phyloP scores from a whole-genome alignment of 345 rosid species.

The Gynandropsis gynandra region DNA sequence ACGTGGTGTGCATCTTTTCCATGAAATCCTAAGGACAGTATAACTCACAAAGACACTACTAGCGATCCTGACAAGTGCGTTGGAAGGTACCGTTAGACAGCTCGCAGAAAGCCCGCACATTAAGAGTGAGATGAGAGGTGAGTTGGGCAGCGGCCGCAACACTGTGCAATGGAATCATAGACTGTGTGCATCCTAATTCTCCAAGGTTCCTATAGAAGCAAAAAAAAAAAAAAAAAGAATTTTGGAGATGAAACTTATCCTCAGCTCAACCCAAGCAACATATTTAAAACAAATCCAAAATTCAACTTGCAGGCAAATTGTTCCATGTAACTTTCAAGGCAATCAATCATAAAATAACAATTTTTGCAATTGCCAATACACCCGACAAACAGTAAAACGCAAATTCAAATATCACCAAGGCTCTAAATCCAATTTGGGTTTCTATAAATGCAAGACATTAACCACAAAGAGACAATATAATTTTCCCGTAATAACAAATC shows the following conservation, averaged over 20 bases:
- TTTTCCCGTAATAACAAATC: no score
- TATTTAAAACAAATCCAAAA: no score
- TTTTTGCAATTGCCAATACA: no score
- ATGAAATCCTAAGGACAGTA: constrained; percentile 42
- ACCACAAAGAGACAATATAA: no score
- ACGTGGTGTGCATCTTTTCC: constrained; percentile 22
- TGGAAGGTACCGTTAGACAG: constrained; percentile 96
- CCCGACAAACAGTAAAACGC: no score
- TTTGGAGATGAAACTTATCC: background rate
- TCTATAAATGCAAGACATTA: no score
- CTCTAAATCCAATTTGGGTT: no score
- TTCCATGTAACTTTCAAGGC: no score
- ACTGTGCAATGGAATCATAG: constrained; percentile 62
- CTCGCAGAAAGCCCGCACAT: constrained; percentile 76
- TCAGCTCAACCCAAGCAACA: no score
- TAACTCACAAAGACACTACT: constrained; percentile 86
- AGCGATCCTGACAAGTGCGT: constrained; percentile 98
- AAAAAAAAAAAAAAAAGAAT: background rate
- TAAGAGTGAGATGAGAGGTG: constrained; percentile 61
- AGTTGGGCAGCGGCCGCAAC: constrained; percentile 37
- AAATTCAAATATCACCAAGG: no score
- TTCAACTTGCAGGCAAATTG: no score
- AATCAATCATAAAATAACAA: no score
- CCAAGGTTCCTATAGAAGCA: constrained; percentile 56
- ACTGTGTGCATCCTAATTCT: constrained; percentile 64